phyloP scores from a whole-genome alignment of 495 filamentous ascomycete species.

The Staphylotrichum longicolle region DNA sequence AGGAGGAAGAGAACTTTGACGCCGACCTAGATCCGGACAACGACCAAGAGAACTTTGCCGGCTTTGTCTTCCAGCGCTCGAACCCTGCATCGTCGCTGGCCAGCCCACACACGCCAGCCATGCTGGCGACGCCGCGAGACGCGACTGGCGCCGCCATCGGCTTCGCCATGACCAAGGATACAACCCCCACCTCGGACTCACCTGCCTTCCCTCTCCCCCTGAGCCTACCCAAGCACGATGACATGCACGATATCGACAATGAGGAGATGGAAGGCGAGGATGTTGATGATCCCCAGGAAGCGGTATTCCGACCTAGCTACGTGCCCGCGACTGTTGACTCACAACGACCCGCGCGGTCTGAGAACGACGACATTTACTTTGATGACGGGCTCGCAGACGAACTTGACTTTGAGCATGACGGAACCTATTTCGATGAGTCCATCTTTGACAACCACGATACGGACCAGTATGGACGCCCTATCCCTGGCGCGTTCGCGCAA shows the following conservation, averaged over 20 bases:
- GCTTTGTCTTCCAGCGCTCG: conserved; percentile 53
- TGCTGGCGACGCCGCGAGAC: conserved; percentile 55
- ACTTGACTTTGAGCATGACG: conserved; percentile 48
- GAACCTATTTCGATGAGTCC: conserved; percentile 68
- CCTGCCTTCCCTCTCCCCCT: conserved; percentile 18
- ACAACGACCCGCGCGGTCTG: conserved; percentile 7
- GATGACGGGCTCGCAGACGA: conserved; percentile 67
- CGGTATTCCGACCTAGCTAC: conserved; percentile 10
- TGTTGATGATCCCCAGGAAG: background rate
- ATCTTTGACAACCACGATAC: conserved; percentile 70
- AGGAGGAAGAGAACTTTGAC: conserved; percentile 33
- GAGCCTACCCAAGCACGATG: conserved; percentile 11
- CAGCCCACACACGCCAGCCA: conserved; percentile 46
- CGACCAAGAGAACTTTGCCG: conserved; percentile 53
- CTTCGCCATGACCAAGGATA: conserved; percentile 49
- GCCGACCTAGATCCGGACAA: conserved; percentile 42
- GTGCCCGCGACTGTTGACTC: conserved; percentile 15
- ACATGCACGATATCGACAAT: conserved; percentile 37
- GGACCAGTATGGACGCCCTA: conserved; percentile 53
- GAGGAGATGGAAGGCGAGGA: conserved; percentile 32
- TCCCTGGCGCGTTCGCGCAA: conserved; percentile 48
- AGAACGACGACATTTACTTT: conserved; percentile 78
- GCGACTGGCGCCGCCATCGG: conserved; percentile 48
- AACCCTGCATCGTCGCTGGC: conserved; percentile 48
- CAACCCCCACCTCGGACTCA: conserved; percentile 23